phyloP scores from a whole-genome alignment of 345 rosid genomes.

The Gossypium mustelinum region DNA sequence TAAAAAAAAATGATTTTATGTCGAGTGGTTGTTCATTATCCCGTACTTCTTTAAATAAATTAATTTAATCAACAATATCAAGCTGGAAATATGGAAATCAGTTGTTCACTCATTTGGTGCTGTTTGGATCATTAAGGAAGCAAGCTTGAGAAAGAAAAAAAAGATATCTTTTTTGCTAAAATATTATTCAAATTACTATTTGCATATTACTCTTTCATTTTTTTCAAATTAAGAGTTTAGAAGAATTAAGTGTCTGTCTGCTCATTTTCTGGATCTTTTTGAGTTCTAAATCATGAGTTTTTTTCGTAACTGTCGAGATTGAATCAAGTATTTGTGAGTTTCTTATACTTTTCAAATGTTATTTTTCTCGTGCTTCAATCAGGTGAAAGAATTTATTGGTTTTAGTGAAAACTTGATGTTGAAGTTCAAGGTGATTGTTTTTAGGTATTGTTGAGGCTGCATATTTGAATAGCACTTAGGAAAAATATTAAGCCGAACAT shows the following conservation, averaged over 20 bases:
- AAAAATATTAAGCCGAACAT: slow-evolving; percentile 22
- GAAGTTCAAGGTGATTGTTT: not conserved
- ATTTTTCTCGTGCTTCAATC: not conserved
- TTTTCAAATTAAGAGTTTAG: not conserved
- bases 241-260: not conserved
- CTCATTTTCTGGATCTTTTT: not conserved
- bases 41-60: not conserved
- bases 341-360: not conserved
- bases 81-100: not conserved
- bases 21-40: not conserved
- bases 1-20: not conserved
- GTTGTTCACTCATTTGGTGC: not conserved
- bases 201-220: not conserved
- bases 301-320: not conserved
- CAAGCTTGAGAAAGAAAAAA: not conserved
- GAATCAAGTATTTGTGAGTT: not conserved
- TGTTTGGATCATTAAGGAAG: not conserved
- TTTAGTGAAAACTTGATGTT: not conserved
- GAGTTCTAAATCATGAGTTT: not conserved
- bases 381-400: not conserved
- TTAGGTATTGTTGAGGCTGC: slow-evolving; percentile 4
- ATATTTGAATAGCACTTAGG: not conserved
- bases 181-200: not conserved
- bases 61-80: not conserved
- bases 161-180: not conserved